Evolutionary conservation across 164 flowering plant species (phyloP), one percentile per base, ranked within the genome.

Genomic region (Vitis amurensis): DNA sequence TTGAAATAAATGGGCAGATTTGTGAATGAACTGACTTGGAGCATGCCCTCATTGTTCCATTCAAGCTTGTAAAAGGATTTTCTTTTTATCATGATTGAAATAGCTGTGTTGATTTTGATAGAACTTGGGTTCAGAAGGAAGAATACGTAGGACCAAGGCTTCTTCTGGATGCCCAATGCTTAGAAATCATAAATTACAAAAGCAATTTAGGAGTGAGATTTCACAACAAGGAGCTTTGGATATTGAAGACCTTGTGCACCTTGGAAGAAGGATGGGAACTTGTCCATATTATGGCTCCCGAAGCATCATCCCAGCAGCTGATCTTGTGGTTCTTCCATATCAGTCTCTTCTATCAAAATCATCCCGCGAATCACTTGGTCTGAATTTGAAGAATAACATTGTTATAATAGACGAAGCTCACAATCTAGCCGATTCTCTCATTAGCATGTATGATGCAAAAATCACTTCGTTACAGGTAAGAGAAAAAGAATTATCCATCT

Each of bases 281-380:
- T 96, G 99, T 77, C 99, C 98, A 44, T 96, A 93, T 72, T 96
- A 96, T 86, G 97, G 97, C 62, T 88, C 99, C 63, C 82, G 99
- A 67, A 86, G 87, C 70, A 79, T 90, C 90, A 81, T 84, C 59
- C 87, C 89, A 3, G 71, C 74, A 30, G 97, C 98, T 76, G 87
- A 89, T 81, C 91, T 96, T 76, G 88, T 93, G 59, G 83, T 92
- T 76, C 97, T 96, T 74, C 99, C 99, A 3, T 96, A 96, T 78
- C 99, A 96, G 67, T 91, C 99, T 79, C 93, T 96, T 81, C 88
- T 96, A 29, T 84, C 90, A 76, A 96, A 92, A 79, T 85, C 95
- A 70, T 84, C 98, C 55, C 93, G 97, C 27, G 97, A 96, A 71
- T 86, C 94, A 37, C 97, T 96, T 74, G 93, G 97, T 37, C 83